Evolutionary conservation across 768 basidiomycete species (phyloP).

Genomic region (Strobilomyces dryophilus): DNA sequence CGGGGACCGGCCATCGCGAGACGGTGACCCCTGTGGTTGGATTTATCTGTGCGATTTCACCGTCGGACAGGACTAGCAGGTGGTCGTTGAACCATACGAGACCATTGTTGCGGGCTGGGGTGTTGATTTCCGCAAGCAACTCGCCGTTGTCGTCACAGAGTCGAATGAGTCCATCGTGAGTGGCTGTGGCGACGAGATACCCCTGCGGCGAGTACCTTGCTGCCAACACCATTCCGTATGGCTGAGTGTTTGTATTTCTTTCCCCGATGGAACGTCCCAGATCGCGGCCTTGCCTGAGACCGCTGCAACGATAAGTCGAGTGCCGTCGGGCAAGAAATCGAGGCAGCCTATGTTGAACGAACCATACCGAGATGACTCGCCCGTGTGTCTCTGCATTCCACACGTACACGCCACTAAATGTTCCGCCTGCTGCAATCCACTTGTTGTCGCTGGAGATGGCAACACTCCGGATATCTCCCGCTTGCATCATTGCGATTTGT

Average conservation of each 20-base stretch:
- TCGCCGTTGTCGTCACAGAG: neutral
- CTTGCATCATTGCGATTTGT: neutral
- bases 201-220: neutral
- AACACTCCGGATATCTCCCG: neutral
- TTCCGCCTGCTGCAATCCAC: neutral
- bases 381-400: neutral
- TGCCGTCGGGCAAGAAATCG: neutral
- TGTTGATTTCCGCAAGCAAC: neutral
- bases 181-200: neutral
- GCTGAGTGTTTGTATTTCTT: neutral
- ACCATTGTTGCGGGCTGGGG: neutral
- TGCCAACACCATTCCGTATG: neutral
- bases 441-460: neutral
- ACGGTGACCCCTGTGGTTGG: neutral
- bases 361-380: too few relatives aligned
- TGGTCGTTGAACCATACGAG: neutral
- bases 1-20: neutral
- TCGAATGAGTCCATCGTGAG: neutral
- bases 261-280: neutral
- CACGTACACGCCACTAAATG: neutral
- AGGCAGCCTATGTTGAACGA: neutral
- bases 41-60: neutral
- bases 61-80: neutral
- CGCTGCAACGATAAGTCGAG: neutral
- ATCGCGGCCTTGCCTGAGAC: neutral